Conservation (phyloP, 2,329 filamentous ascomycete species). For the Xylaria sp. region DNA sequence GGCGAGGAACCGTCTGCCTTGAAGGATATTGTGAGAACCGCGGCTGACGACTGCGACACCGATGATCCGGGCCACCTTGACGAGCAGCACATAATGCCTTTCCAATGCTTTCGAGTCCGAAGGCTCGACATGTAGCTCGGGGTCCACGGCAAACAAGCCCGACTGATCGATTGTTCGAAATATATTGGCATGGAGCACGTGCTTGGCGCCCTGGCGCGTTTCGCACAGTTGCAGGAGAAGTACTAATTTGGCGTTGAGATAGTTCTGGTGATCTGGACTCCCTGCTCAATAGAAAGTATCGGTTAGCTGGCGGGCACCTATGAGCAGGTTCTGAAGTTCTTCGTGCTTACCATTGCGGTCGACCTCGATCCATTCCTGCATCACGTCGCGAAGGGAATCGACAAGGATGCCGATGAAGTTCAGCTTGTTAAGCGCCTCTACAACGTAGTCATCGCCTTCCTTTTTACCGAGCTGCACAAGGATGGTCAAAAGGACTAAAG, state of each 20-base stretch:
- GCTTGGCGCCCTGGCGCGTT: conserved; percentile 83
- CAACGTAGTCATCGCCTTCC: conserved; percentile 77
- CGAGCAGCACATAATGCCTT: conserved; percentile 85
- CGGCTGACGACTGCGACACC: conserved; percentile 83
- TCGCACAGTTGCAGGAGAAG: conserved; percentile 87
- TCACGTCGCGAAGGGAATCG: conserved; percentile 83
- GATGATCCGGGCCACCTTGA: conserved; percentile 83
- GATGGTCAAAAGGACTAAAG: conserved; percentile 83
- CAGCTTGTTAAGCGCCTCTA: conserved; percentile 82
- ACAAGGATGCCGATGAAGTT: conserved; percentile 94
- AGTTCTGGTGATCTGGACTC: conserved; percentile 60
- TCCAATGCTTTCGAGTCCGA: conserved; percentile 76
- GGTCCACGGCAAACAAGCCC: conserved; percentile 88
- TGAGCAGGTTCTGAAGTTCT: conserved; percentile 21
- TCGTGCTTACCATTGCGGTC: conserved; percentile 63
- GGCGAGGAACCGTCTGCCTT: conserved; percentile 81
- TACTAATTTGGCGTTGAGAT: conserved; percentile 77
- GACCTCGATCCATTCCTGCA: conserved; percentile 74
- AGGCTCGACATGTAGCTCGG: conserved; percentile 86
- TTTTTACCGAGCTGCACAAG: conserved; percentile 78
- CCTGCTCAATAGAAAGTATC: conserved; percentile 43
- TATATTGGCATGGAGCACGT: conserved; percentile 88
- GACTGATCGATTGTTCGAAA: conserved; percentile 85
- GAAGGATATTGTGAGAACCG: conserved; percentile 83
- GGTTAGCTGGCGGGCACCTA: conserved; percentile 32